phyloP scores from a whole-genome alignment of 2,329 filamentous ascomycete genomes.

The Alternaria consortialis region DNA sequence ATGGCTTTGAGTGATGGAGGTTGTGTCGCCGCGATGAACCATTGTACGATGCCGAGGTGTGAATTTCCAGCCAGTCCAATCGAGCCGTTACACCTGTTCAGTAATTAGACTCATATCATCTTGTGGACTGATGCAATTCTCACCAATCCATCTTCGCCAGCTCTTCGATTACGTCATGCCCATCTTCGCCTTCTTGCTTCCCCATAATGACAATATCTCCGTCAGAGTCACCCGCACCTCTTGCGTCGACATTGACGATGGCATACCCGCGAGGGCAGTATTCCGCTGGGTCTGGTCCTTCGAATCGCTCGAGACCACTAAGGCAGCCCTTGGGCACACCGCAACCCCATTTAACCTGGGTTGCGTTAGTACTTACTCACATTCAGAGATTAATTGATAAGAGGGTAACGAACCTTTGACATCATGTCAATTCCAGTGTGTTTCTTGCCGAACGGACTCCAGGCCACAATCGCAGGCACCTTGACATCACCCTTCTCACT shows the following conservation, averaged over 20 bases:
- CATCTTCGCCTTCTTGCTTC: conserved; percentile 50
- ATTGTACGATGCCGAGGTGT: conserved; percentile 52
- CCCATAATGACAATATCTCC: conserved; percentile 29
- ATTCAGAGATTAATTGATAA: not conserved
- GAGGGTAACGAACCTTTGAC: not conserved
- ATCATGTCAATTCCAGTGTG: conserved; percentile 18
- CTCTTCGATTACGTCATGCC: conserved; percentile 56
- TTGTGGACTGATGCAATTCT: not conserved
- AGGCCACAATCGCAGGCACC: conserved; percentile 55
- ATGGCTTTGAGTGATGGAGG: conserved; percentile 56
- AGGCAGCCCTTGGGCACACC: conserved; percentile 16
- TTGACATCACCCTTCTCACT: conserved; percentile 25
- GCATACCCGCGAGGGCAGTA: conserved; percentile 45
- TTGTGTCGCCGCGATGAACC: conserved; percentile 54
- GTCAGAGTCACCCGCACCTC: conserved; percentile 43
- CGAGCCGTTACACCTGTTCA: conserved; percentile 44
- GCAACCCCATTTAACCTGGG: conserved; percentile 12
- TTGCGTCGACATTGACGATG: conserved; percentile 41
- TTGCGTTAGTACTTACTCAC: not conserved
- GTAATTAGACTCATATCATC: not conserved
- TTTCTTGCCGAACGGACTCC: conserved; percentile 56
- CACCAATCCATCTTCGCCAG: conserved; percentile 56
- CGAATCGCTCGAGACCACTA: conserved; percentile 50
- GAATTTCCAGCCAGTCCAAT: conserved; percentile 54
- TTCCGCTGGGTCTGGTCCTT: conserved; percentile 52